Conservation (phyloP, 2,329 filamentous ascomycete genomes). For the Chaetomium globosum region DNA sequence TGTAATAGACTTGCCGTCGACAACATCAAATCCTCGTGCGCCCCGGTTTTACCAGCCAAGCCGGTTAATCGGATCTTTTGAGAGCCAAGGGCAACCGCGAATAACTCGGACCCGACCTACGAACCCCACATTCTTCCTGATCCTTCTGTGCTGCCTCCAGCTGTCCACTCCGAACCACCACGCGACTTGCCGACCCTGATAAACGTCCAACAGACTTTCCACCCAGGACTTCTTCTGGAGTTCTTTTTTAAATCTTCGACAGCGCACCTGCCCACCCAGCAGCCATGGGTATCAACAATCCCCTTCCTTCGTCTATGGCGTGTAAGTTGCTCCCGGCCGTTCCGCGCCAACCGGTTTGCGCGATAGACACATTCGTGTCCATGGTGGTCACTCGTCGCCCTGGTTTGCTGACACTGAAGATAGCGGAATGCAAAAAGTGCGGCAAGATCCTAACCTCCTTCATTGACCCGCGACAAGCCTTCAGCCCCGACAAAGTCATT, state of each 20-base stretch:
- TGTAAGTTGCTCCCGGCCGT: constrained; percentile 55
- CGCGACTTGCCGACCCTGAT: background rate
- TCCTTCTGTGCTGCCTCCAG: constrained; percentile 10
- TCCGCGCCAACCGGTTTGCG: constrained; percentile 17
- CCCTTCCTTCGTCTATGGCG: constrained; percentile 67
- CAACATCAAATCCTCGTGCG: background rate
- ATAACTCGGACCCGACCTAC: background rate
- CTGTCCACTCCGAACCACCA: constrained; percentile 4
- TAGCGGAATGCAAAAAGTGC: constrained; percentile 97
- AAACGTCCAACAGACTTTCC: background rate
- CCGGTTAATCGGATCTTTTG: background rate
- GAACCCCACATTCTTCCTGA: constrained; percentile 13
- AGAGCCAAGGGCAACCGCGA: background rate
- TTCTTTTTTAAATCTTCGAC: background rate
- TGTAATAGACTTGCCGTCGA: background rate
- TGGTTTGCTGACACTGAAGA: constrained; percentile 30
- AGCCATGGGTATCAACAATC: constrained; percentile 66
- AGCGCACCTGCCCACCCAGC: constrained; percentile 16
- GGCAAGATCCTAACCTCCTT: constrained; percentile 95
- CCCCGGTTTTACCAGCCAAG: background rate
- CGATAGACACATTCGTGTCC: background rate
- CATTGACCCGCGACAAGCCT: constrained; percentile 87
- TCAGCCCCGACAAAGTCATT: constrained; percentile 96
- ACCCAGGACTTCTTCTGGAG: background rate
- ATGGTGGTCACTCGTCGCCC: background rate